Conservation (phyloP, 202 grass and related monocot species). For the Schoenoplectus tabernaemontani region DNA sequence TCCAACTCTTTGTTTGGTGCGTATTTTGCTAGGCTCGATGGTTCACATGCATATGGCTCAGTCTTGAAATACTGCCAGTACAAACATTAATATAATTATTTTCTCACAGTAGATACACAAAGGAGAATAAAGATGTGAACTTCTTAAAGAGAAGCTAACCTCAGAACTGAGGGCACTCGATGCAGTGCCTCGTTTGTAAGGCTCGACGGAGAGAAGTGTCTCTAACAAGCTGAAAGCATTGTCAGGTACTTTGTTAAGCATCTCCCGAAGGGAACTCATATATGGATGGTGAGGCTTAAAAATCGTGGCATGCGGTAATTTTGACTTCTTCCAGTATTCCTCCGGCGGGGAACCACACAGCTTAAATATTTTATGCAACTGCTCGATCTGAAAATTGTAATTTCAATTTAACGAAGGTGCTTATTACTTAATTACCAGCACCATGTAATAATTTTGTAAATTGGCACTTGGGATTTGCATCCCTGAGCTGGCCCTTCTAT, state of each 20-base stretch:
- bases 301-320: slow-evolving; percentile 83
- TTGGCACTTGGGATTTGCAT: neutral
- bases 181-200: slow-evolving; percentile 72
- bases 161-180: slow-evolving; percentile 54
- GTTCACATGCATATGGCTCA: slow-evolving; percentile 76
- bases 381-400: slow-evolving; percentile 68
- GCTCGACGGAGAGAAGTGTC: slow-evolving; percentile 80
- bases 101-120: neutral
- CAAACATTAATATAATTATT: slow-evolving; percentile 6
- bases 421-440: neutral
- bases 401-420: neutral
- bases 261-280: slow-evolving; percentile 47
- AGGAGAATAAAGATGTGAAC: slow-evolving; percentile 3
- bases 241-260: slow-evolving; percentile 50
- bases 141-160: slow-evolving; percentile 37
- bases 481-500: neutral
- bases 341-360: slow-evolving; percentile 85
- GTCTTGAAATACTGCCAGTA: slow-evolving; percentile 77
- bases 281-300: slow-evolving; percentile 82
- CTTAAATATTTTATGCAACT: slow-evolving; percentile 98
- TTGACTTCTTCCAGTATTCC: slow-evolving; percentile 91
- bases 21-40: slow-evolving; percentile 83
- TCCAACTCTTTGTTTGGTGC: slow-evolving; percentile 93
- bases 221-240: slow-evolving; percentile 61
- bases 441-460: neutral